Conservation (phyloP, 2,329 filamentous ascomycete genomes). For the Knoxdaviesia capensis region DNA sequence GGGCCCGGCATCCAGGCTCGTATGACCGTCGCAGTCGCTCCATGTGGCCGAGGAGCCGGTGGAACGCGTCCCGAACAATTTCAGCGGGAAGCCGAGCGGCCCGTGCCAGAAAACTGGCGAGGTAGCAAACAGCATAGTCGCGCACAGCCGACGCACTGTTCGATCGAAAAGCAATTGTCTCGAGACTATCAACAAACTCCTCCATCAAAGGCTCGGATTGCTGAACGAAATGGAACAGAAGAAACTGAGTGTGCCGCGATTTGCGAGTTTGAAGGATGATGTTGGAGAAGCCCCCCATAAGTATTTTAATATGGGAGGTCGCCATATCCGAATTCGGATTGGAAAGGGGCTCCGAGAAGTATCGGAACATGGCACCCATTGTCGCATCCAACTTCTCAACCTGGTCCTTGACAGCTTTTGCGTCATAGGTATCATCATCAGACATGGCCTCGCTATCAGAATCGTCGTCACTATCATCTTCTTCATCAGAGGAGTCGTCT, state of each 20-base stretch:
- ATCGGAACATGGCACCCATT: constrained; percentile 68
- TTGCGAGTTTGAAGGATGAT: constrained; percentile 82
- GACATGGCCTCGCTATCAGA: constrained; percentile 53
- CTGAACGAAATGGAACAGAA: constrained; percentile 91
- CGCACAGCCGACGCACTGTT: constrained; percentile 54
- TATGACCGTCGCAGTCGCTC: constrained; percentile 54
- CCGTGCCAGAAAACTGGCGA: constrained; percentile 84
- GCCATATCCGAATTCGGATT: constrained; percentile 48
- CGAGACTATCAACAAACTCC: constrained; percentile 31
- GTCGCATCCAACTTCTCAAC: constrained; percentile 84
- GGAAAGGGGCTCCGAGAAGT: constrained; percentile 56
- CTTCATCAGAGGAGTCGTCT: constrained; percentile 17
- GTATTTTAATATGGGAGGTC: constrained; percentile 53
- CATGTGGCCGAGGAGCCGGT: constrained; percentile 57
- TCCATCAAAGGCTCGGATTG: constrained; percentile 56
- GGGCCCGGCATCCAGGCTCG: constrained; percentile 57
- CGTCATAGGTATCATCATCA: constrained; percentile 47
- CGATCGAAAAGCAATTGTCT: constrained; percentile 22
- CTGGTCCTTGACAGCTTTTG: constrained; percentile 58
- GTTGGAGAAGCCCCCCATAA: constrained; percentile 69
- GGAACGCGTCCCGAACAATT: constrained; percentile 66
- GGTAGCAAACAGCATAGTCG: constrained; percentile 75
- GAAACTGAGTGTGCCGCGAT: constrained; percentile 83
- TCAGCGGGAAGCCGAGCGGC: constrained; percentile 61
- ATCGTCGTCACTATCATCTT: constrained; percentile 35